These are phyloP conservation scores for Aechmea fasciata DNA, from an alignment of 176 grass and related monocot species.

Conservation along the genomic window DNA sequence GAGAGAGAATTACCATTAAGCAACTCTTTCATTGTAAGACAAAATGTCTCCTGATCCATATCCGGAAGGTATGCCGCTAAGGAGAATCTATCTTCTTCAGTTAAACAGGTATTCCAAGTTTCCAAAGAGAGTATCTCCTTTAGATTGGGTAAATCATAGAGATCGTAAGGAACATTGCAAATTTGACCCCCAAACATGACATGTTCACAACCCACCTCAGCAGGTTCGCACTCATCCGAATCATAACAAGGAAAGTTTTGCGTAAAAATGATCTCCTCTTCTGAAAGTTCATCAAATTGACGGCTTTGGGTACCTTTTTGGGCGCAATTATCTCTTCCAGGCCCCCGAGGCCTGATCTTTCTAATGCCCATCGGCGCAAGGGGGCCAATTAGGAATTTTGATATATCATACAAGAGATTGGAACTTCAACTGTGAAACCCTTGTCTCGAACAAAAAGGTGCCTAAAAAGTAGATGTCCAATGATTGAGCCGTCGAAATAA, in stretches of 20 bases:
- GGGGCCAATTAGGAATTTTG: slow-evolving; percentile 5
- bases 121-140: slow-evolving; percentile 65
- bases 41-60: slow-evolving; percentile 60
- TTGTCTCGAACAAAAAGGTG: slow-evolving; percentile 14
- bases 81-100: slow-evolving; percentile 59
- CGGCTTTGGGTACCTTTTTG: slow-evolving; percentile 1
- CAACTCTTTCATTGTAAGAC: slow-evolving; percentile 44
- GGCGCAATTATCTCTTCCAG: not conserved
- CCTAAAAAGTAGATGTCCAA: slow-evolving; percentile 14
- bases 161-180: slow-evolving; percentile 69
- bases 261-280: slow-evolving; percentile 36
- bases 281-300: slow-evolving; percentile 27
- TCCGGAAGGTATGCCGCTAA: slow-evolving; percentile 59
- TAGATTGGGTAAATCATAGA: slow-evolving; percentile 60
- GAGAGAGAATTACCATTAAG: slow-evolving; percentile 46
- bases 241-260: slow-evolving; percentile 27
- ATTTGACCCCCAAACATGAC: slow-evolving; percentile 34
- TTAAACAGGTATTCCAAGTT: slow-evolving; percentile 68
- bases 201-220: slow-evolving; percentile 56
- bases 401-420: slow-evolving; percentile 17
- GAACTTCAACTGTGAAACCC: slow-evolving; percentile 7
- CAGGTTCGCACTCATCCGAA: slow-evolving; percentile 37
- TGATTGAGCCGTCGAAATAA: not conserved
- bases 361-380: slow-evolving; percentile 53
- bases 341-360: slow-evolving; percentile 25